Evolutionary conservation across 768 basidiomycete species (phyloP).

Genomic region (Tricholomella constricta): DNA sequence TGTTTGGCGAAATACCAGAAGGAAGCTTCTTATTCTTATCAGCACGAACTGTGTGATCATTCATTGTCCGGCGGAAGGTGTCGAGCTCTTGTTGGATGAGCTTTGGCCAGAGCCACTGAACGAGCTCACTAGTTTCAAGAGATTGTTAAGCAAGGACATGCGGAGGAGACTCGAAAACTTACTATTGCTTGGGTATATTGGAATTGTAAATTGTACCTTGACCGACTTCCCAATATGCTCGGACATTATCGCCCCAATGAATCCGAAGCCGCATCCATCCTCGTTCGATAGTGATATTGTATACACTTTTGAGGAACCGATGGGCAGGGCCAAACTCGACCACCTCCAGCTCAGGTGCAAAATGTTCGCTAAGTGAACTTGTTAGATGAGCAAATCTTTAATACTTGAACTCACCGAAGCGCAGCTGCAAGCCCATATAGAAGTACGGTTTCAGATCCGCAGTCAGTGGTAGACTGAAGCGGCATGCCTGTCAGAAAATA

Average conservation of each 20-base stretch:
- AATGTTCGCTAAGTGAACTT: background rate
- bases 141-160: slow-evolving; percentile 1
- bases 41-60: slow-evolving; percentile 28
- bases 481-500: background rate
- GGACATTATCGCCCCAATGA: slow-evolving; percentile 32
- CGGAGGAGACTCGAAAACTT: slow-evolving; percentile 12
- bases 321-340: slow-evolving; percentile 25
- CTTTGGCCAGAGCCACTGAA: slow-evolving; percentile 31
- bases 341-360: background rate
- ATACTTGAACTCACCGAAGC: too few species aligned
- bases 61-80: slow-evolving; percentile 19
- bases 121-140: slow-evolving; percentile 21
- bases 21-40: slow-evolving; percentile 35
- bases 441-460: slow-evolving; percentile 36
- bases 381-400: background rate
- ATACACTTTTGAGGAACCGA: slow-evolving; percentile 2
- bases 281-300: slow-evolving; percentile 20
- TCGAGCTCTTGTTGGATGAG: slow-evolving; percentile 22
- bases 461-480: slow-evolving; percentile 30
- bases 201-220: slow-evolving; percentile 27
- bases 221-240: slow-evolving; percentile 22
- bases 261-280: slow-evolving; percentile 35
- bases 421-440: slow-evolving; percentile 32
- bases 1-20: slow-evolving; percentile 36
- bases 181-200: slow-evolving; percentile 32